Evolutionary conservation across 257 asterid genomes (phyloP), one percentile per base, ranked within the genome.

Genomic region (Solanum neorickii): DNA sequence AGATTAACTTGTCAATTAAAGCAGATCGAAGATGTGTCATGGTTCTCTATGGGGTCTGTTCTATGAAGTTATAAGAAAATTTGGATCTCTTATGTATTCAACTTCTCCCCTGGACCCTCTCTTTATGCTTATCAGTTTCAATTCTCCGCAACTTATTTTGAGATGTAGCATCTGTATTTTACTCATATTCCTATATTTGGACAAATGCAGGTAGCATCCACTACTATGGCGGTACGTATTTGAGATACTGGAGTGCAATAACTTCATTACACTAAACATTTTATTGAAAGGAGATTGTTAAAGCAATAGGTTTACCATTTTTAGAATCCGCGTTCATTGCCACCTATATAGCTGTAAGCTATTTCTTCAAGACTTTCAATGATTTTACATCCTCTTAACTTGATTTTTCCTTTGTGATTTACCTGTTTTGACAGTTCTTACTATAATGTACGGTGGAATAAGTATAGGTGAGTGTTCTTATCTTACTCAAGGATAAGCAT

Each of bases 181-280:
- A 27, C 83, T 85, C 39, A 85, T 31, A 39, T 35, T 74, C 44
- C 78, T 46, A 35, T 85, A 42, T 37, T 69, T 68, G 77, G 46
- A 33, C 44, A 39, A 56, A 20, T 69, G 83, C 87, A 85, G 83
- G 87, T 27, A 68, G 49, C 87, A 85, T 85, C 83, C 87, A 68
- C 78, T 29, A 42, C 20, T 70, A 85, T 85, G 87, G 70, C 12
- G 87, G 87, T 85, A 85, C 20, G 87, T 69, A 46, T 46, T 46
- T 78, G 84, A 78, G 84, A 46, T 27, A 46, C 16, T 78, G 66
- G n/a, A 78, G 41, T 78, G 25, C 84, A 25, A 46, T 46, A 46
- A 27, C 42, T 15, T 46, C 42, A 41, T 4, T 76, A 12, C 59
- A 41, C 29, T 73, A 9, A 35, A 47, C 80, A 73, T 35, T 73